These are phyloP conservation scores for Cryptosporidium canis DNA, from an alignment of 169 alveolate species.

Conservation along the genomic window DNA sequence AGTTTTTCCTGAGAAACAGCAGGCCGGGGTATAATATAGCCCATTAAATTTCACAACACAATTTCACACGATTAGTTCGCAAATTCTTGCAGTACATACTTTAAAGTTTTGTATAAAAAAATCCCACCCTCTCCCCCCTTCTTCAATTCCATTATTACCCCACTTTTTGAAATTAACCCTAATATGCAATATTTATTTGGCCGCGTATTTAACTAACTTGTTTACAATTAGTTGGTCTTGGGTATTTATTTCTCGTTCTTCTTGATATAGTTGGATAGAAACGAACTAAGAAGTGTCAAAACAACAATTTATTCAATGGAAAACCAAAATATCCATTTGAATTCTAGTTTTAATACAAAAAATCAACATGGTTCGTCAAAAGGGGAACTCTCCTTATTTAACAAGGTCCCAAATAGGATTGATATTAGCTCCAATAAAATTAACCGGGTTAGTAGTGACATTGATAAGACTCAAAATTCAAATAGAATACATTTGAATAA, in stretches of 20 bases:
- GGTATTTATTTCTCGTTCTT: background rate
- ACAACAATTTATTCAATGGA: background rate
- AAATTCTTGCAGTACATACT: too few species aligned
- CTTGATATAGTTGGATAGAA: background rate
- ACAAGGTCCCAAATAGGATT: background rate
- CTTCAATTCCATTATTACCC: too few species aligned
- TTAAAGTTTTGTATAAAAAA: too few species aligned
- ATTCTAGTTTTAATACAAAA: background rate
- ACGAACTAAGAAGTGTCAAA: background rate
- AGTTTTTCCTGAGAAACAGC: too few species aligned
- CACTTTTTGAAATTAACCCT: too few species aligned
- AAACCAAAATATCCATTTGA: background rate
- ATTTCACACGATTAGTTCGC: too few species aligned
- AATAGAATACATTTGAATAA: conserved; percentile 46
- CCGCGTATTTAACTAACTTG: too few species aligned
- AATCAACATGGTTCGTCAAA: background rate
- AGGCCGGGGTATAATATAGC: too few species aligned
- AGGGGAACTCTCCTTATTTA: background rate
- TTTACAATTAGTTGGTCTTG: background rate
- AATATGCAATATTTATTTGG: too few species aligned
- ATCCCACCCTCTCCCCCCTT: too few species aligned
- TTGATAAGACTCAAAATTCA: background rate
- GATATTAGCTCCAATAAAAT: background rate
- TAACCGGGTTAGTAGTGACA: too few species aligned
- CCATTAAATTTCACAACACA: too few species aligned